These are phyloP conservation scores for Talaromyces stipitatus DNA, from an alignment of 495 filamentous ascomycete species.

Conservation along the genomic window DNA sequence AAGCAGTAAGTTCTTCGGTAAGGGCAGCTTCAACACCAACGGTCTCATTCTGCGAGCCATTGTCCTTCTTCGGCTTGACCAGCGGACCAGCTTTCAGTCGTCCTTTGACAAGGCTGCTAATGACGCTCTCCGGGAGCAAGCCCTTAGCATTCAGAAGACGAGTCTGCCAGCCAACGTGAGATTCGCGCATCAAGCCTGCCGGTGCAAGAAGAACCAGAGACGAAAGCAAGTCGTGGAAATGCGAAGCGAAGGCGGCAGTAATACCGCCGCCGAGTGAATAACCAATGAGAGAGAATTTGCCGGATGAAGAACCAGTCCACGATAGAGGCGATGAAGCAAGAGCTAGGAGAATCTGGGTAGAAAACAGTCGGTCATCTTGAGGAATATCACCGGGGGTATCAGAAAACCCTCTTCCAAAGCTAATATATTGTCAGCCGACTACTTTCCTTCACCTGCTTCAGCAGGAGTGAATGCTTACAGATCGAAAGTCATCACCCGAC, in stretches of 20 bases:
- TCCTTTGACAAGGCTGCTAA: slow-evolving; percentile 43
- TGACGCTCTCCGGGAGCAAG: slow-evolving; percentile 49
- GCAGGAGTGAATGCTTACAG: slow-evolving; percentile 19
- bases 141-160: slow-evolving; percentile 54
- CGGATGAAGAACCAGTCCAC: slow-evolving; percentile 50
- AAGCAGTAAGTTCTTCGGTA: slow-evolving; percentile 32
- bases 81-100: slow-evolving; percentile 45
- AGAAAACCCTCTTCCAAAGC: slow-evolving; percentile 75
- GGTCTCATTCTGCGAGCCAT: slow-evolving; percentile 19
- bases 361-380: slow-evolving; percentile 69
- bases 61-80: slow-evolving; percentile 19
- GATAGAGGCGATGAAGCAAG: slow-evolving; percentile 61
- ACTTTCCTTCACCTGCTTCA: background rate
- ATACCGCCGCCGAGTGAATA: slow-evolving; percentile 85
- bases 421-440: slow-evolving; percentile 10
- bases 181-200: slow-evolving; percentile 58
- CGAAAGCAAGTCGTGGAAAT: slow-evolving; percentile 59
- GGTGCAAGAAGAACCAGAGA: slow-evolving; percentile 69
- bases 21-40: slow-evolving; percentile 27
- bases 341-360: slow-evolving; percentile 63
- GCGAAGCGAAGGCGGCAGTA: slow-evolving; percentile 60
- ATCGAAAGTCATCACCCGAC: slow-evolving; percentile 77
- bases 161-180: slow-evolving; percentile 52
- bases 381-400: slow-evolving; percentile 58
- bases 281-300: slow-evolving; percentile 63